Percentiles rank a stretch among this genome's conserved stretches.
phyloP scores from a whole-genome alignment of 768 basidiomycete genomes.

The Tylopilus sp. region DNA sequence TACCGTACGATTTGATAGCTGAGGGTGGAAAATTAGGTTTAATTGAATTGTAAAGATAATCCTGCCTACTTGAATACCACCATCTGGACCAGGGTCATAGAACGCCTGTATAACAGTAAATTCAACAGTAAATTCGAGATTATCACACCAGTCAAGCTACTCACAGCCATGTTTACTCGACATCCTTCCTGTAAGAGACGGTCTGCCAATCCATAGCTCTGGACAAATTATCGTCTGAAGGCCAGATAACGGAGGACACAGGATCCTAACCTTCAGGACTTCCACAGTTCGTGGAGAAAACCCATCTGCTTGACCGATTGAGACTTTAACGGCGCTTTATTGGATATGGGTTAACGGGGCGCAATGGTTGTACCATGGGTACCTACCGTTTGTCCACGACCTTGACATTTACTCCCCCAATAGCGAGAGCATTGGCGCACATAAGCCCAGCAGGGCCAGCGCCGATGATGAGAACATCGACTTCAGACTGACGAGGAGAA shows the following conservation, averaged over 20 bases:
- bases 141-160: slow-evolving; percentile 15
- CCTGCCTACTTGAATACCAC: slow-evolving; percentile 53
- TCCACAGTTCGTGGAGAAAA: slow-evolving; percentile 33
- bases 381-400: slow-evolving; percentile 40
- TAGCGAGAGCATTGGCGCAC: slow-evolving; percentile 40
- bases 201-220: slow-evolving; percentile 77
- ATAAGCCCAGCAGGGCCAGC: slow-evolving; percentile 43
- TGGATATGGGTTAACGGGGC: background rate
- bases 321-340: slow-evolving; percentile 15
- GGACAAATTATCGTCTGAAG: background rate
- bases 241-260: background rate
- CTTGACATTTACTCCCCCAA: slow-evolving; percentile 35
- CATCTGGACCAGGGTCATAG: slow-evolving; percentile 61
- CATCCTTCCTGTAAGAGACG: slow-evolving; percentile 57
- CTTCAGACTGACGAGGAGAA: slow-evolving; percentile 23
- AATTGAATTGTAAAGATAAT: background rate
- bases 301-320: slow-evolving; percentile 29
- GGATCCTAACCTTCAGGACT: slow-evolving; percentile 40
- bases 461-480: slow-evolving; percentile 42
- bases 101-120: slow-evolving; percentile 51
- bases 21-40: background rate
- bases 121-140: background rate
- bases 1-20: slow-evolving; percentile 61
- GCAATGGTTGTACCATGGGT: background rate
- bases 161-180: slow-evolving; percentile 65